Evolutionary conservation across 352 stramenopile species (phyloP), one percentile per base, ranked within the genome.

Genomic region (Stephanocyclus meneghinianus): DNA sequence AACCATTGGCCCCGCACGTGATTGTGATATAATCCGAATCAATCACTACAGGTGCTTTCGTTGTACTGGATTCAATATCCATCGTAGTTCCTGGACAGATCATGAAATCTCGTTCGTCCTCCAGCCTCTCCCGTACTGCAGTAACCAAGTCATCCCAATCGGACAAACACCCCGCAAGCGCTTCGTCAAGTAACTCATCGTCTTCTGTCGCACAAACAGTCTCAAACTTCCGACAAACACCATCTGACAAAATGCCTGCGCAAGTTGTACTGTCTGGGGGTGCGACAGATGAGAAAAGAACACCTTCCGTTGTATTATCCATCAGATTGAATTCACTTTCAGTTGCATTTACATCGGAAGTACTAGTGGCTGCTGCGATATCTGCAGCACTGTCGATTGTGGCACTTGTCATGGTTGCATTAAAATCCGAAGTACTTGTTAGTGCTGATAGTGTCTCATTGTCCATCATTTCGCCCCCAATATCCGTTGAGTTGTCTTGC

Each of bases 1-100:
- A 40, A 32, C 71, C 71, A 32, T 51, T 16, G 29, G 13, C 56
- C 45, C 76, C 76, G 18, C 76, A 83, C 44, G 79, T 66, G 45
- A 83, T 74, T 8, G 69, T 76, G 13, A 78, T 66, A 59, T 66
- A 67, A 29, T 75, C 59, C 15, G 45, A 47, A 60, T 79, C 69
- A 63, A 83, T 74, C 15, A 83, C 57, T 16, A 79, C 66, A 1
- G 76, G 76, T 2, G 16, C 32, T 32, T 63, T 61, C 6, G 50
- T 37, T 32, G 42, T 50, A 29, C 60, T 68, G 5, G 60, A 16
- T 15, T 60, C 50, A 21, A 72, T 47, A 30, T 66, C 45, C 37
- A 83, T 40, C 15, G 63, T 71, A 18, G 53, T 37, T 5, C 44
- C 13, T 42, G 76, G 69, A 70, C 76, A 83, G 32, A 83, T 76